Conservation (phyloP, 1,284 basidiomycete genomes). For the Heliocybe sulcata region DNA sequence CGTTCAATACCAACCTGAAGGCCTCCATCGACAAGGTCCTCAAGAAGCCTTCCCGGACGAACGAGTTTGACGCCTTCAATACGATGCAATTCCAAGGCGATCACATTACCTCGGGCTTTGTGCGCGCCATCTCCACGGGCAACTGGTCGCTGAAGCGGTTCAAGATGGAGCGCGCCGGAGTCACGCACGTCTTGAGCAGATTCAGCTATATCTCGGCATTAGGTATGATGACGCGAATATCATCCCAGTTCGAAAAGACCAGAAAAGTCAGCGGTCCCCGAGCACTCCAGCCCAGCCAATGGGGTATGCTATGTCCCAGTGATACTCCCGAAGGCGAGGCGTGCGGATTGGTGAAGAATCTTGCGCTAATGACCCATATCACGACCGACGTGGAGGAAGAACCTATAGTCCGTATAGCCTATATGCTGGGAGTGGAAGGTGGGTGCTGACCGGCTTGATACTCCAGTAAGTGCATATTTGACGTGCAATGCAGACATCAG, state of each 20-base stretch:
- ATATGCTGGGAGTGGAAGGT: constrained; percentile 96
- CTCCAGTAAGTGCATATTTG: constrained; percentile 7
- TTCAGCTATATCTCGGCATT: constrained; percentile 96
- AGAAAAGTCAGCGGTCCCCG: constrained; percentile 97
- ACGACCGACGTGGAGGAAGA: constrained; percentile 98
- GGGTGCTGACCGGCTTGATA: constrained; percentile 12
- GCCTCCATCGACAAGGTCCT: constrained; percentile 96
- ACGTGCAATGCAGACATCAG: constrained; percentile 67
- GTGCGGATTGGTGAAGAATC: constrained; percentile 97
- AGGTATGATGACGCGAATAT: constrained; percentile 99
- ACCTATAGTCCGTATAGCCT: constrained; percentile 86
- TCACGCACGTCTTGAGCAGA: constrained; percentile 96
- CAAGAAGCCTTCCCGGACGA: constrained; percentile 93
- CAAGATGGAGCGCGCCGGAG: constrained; percentile 99
- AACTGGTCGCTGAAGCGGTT: constrained; percentile 99
- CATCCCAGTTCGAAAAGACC: constrained; percentile 99
- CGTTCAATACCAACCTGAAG: constrained; percentile 96
- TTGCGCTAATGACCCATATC: constrained; percentile 99
- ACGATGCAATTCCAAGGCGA: constrained; percentile 92
- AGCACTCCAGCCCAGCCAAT: constrained; percentile 96
- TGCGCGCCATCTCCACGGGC: constrained; percentile 97
- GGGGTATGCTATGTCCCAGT: constrained; percentile 98
- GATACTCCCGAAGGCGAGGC: constrained; percentile 99
- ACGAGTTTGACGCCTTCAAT: constrained; percentile 93
- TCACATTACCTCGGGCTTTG: constrained; percentile 93